These are phyloP conservation scores for Metschnikowia gruessii DNA, from an alignment of 805 yeast species.

Conservation along the genomic window DNA sequence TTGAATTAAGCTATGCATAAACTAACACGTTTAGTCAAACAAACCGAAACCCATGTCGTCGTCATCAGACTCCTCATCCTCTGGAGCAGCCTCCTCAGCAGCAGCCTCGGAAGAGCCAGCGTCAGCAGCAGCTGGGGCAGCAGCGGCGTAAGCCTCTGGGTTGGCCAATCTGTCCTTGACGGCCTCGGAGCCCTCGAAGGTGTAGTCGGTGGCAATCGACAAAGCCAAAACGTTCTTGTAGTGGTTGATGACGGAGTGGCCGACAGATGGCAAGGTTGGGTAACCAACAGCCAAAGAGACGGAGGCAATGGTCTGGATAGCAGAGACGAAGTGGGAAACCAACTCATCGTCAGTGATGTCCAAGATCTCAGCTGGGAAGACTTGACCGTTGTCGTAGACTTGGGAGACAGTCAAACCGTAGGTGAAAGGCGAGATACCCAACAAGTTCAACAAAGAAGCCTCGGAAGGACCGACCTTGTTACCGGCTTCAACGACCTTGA, in stretches of 20 bases:
- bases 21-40: slow-evolving; percentile 70
- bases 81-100: slow-evolving; percentile 71
- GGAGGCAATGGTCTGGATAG: slow-evolving; percentile 90
- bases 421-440: slow-evolving; percentile 99
- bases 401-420: slow-evolving; percentile 96
- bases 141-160: slow-evolving; percentile 99
- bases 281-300: slow-evolving; percentile 96
- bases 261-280: slow-evolving; percentile 99
- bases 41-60: slow-evolving; percentile 99
- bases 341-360: slow-evolving; percentile 98
- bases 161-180: slow-evolving; percentile 99
- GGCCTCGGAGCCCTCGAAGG: slow-evolving; percentile 98
- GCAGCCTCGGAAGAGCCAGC: slow-evolving; percentile 57
- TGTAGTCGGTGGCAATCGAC: slow-evolving; percentile 97
- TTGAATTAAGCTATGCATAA: slow-evolving; percentile 5
- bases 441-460: slow-evolving; percentile 98
- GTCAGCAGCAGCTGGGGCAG: slow-evolving; percentile 96
- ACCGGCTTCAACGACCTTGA: slow-evolving; percentile 87
- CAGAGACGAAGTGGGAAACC: slow-evolving; percentile 85
- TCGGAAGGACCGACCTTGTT: slow-evolving; percentile 97
- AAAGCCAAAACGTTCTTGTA: slow-evolving; percentile 98
- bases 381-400: slow-evolving; percentile 98
- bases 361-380: slow-evolving; percentile 94
- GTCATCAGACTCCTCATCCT: slow-evolving; percentile 60
- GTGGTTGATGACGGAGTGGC: slow-evolving; percentile 98